Evolutionary conservation across 345 rosid genomes (phyloP), one percentile per base, ranked within the genome.

Genomic region (Angophora floribunda): DNA sequence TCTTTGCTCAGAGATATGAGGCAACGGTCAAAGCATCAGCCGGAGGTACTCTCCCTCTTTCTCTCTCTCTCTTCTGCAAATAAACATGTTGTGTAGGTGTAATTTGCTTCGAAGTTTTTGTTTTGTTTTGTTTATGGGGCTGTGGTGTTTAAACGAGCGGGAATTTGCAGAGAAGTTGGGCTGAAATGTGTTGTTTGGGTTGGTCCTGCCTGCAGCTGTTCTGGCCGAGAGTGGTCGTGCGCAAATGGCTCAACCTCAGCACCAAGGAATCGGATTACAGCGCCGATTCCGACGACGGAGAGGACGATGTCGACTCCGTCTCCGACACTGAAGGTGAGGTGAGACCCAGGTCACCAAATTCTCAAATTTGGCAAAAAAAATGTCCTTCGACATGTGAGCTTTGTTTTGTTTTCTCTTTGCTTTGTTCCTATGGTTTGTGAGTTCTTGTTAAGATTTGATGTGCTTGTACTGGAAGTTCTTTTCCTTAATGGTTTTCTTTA

Each of bases 131-230:
- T 89, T 86, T 36, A 36, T 70, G 82, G 26, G 24, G 82, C 47
- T 70, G 82, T 70, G 82, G 19, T 70, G 44, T 36, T 70, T 75
- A 75, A 75, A 17, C 44, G 47, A 12, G 82, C 19, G 90, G 85
- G 89, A 26, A 86, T 55, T 90, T 91, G 96, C 98, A 96, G 98
- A 96, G 93, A 87, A 91, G 87, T 92, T 91, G 95, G 95, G 93
- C 92, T 95, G 95, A 96, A 91, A 87, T 92, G 85, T 96, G 94
- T 91, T 96, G 96, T 94, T 96, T 97, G 93, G 96, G 93, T 93
- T 95, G 93, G 94, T 94, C 94, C 84, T 95, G 93, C 95, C 90
- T 96, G 89, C 99, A 97, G 93, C 92, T 94, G 86, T 94, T 96
- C 87, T 97, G 99, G 99, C 95, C 98, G 4, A 91, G 94, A 55